Evolutionary conservation across 441 rosid genomes (phyloP).

Genomic region (Erodium chrysanthum): DNA sequence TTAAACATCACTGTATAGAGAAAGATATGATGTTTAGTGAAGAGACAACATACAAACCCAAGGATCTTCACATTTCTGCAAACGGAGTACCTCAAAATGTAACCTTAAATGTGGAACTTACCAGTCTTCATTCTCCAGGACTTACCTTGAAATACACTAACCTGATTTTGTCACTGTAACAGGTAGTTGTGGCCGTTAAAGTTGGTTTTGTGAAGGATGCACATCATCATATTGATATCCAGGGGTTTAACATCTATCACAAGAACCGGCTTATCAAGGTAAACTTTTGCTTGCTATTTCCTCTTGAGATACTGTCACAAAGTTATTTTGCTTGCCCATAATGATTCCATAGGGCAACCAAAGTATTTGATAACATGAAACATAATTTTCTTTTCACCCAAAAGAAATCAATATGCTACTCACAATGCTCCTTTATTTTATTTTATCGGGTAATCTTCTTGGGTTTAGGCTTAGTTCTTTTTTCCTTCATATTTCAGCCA

Average conservation of each 20-base stretch:
- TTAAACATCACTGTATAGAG: constrained; percentile 80
- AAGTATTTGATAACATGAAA: background rate
- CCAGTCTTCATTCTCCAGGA: background rate
- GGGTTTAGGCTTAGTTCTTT: background rate
- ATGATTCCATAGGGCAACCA: background rate
- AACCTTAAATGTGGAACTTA: background rate
- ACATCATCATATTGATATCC: constrained; percentile 73
- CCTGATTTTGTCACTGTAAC: background rate
- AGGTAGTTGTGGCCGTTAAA: constrained; percentile 62
- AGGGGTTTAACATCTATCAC: constrained; percentile 93
- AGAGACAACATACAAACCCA: constrained; percentile 59
- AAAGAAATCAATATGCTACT: background rate
- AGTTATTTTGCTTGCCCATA: background rate
- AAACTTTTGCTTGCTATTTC: background rate
- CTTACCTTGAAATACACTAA: background rate
- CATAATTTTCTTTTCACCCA: background rate
- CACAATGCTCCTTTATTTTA: too few species aligned
- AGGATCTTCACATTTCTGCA: constrained; percentile 21
- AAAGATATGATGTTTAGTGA: constrained; percentile 82
- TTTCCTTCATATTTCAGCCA: constrained; percentile 42
- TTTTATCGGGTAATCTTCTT: background rate
- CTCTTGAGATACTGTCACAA: background rate
- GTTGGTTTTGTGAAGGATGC: constrained; percentile 98
- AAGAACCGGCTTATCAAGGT: constrained; percentile 69
- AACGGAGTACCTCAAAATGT: background rate